These are phyloP conservation scores for Tolypocladium paradoxum DNA, from an alignment of 2,329 filamentous ascomycete genomes.

Conservation along the genomic window DNA sequence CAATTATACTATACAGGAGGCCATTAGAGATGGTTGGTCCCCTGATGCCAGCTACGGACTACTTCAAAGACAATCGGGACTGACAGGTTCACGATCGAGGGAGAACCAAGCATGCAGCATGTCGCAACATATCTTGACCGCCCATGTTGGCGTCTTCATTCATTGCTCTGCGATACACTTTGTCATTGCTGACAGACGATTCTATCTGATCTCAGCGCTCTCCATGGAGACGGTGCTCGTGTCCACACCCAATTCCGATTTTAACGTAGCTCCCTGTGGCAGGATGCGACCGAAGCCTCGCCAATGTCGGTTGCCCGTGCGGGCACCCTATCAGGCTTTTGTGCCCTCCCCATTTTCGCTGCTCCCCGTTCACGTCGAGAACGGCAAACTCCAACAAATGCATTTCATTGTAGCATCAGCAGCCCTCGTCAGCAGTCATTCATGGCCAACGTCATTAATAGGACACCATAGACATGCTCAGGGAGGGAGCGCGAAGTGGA, in stretches of 20 bases:
- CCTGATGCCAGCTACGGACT: background rate
- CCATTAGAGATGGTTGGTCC: background rate
- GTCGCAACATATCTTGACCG: background rate
- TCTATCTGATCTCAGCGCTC: conserved; percentile 10
- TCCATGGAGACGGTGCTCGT: background rate
- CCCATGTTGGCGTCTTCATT: background rate
- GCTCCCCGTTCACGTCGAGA: background rate
- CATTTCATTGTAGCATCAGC: background rate
- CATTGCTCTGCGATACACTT: background rate
- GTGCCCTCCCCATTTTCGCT: background rate
- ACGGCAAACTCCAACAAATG: background rate
- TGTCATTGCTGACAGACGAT: conserved; percentile 12
- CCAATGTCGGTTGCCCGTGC: too few species aligned
- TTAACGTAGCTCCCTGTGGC: background rate
- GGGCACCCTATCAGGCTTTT: too few species aligned
- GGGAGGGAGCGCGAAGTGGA: background rate
- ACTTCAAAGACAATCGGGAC: background rate
- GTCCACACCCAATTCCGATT: background rate
- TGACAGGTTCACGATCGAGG: background rate
- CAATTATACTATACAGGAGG: background rate
- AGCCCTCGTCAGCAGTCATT: background rate
- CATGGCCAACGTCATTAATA: background rate
- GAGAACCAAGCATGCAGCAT: background rate
- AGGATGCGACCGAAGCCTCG: background rate
- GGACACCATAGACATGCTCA: background rate